Evolutionary conservation across 129 eudicot genomes (phyloP).

Genomic region (Lonicera japonica): DNA sequence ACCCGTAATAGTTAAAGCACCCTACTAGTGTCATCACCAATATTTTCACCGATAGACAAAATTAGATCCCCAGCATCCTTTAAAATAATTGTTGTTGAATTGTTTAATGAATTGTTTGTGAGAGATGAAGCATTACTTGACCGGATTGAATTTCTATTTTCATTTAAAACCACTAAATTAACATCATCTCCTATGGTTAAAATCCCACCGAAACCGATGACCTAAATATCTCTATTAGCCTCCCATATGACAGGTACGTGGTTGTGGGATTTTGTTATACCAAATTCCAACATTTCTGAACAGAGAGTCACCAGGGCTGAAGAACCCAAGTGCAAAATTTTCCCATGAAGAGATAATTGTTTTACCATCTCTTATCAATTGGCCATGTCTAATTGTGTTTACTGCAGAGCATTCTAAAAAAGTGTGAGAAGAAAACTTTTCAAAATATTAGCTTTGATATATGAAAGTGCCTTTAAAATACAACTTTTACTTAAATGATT

Average conservation of each 20-base stretch:
- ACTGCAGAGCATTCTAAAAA: conserved; percentile 19
- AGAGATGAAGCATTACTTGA: conserved; percentile 19
- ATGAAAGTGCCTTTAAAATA: no score
- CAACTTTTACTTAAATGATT: no score
- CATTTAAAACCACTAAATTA: conserved; percentile 30
- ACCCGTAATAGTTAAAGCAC: no score
- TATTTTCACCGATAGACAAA: conserved; percentile 5
- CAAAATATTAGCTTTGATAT: no score
- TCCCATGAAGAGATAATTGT: conserved; percentile 16
- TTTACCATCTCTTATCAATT: conserved; percentile 29
- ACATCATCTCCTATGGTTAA: conserved; percentile 17
- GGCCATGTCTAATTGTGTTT: conserved; percentile 17
- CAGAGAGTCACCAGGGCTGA: conserved; percentile 25
- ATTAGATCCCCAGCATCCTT: conserved; percentile 45
- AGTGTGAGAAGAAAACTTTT: no score
- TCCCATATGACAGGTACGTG: conserved; percentile 43
- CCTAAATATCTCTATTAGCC: conserved; percentile 33
- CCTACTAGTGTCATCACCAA: conserved; percentile 1
- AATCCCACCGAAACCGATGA: conserved; percentile 11
- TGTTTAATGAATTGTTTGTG: conserved; percentile 4
- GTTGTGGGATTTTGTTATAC: conserved; percentile 8
- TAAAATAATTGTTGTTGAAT: conserved; percentile 24
- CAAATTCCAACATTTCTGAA: conserved; percentile 39
- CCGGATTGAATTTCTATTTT: conserved; percentile 31
- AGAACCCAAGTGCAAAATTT: conserved; percentile 31